Evolutionary conservation across 1,284 basidiomycete genomes (phyloP).

Genomic region (Rhodotorula mucilaginosa): DNA sequence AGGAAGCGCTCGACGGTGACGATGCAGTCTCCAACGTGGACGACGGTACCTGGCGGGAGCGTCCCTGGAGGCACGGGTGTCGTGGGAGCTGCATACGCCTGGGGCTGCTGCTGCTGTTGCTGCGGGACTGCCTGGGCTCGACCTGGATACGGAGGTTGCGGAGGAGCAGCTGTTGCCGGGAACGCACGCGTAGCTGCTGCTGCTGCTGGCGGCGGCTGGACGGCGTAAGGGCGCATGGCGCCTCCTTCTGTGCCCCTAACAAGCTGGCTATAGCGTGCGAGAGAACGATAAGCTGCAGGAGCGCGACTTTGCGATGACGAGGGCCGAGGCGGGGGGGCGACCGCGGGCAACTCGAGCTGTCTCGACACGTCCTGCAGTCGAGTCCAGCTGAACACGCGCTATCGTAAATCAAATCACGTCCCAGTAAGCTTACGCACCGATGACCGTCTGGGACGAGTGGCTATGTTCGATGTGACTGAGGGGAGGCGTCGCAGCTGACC

Average conservation of each 20-base stretch:
- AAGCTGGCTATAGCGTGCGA: background rate
- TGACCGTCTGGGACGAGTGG: too few relatives aligned
- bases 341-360: too few relatives aligned
- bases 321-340: too few relatives aligned
- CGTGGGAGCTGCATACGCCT: background rate
- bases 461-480: too few relatives aligned
- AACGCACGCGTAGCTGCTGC: background rate
- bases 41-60: slow-evolving; percentile 69
- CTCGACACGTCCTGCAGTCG: too few relatives aligned
- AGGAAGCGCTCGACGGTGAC: slow-evolving; percentile 88
- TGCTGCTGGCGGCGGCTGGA: background rate
- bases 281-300: background rate
- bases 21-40: slow-evolving; percentile 82
- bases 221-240: background rate
- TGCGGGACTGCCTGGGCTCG: background rate
- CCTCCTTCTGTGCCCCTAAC: too few relatives aligned
- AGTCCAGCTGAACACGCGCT: too few relatives aligned
- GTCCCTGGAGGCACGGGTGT: slow-evolving; percentile 46
- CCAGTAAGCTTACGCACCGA: too few relatives aligned
- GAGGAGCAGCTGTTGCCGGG: background rate
- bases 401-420: too few relatives aligned
- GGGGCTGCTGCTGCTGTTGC: background rate
- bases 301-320: too few relatives aligned
- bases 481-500: too few relatives aligned
- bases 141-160: background rate